phyloP scores from a whole-genome alignment of 2,329 filamentous ascomycete species.

The Ceratocystis colombiana region DNA sequence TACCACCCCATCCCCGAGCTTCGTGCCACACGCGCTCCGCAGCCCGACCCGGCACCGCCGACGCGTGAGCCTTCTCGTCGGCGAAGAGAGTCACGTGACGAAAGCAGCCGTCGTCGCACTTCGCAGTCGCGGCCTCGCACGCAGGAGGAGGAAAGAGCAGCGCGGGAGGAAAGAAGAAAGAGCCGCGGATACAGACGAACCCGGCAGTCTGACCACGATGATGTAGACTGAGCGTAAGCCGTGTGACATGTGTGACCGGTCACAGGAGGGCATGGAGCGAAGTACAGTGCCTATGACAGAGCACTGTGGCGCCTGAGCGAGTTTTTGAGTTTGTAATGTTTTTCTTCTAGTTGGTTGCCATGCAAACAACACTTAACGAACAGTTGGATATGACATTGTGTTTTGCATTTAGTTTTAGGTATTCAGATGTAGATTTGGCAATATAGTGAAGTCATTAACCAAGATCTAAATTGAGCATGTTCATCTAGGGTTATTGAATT shows the following conservation, averaged over 20 bases:
- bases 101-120: slow-evolving; percentile 10
- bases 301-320: no score
- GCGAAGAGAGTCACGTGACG: slow-evolving; percentile 19
- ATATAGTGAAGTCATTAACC: no score
- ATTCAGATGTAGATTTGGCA: no score
- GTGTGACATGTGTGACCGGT: no score
- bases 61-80: slow-evolving; percentile 17
- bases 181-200: slow-evolving; percentile 25
- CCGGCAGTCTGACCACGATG: slow-evolving; percentile 18
- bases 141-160: slow-evolving; percentile 33
- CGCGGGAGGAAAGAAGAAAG: slow-evolving; percentile 32
- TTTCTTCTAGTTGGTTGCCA: no score
- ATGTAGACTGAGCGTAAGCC: slow-evolving; percentile 13
- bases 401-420: no score
- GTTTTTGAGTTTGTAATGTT: no score
- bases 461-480: no score
- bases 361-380: no score
- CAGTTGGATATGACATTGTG: no score
- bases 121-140: slow-evolving; percentile 22
- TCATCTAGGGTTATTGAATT: background rate
- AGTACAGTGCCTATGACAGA: no score
- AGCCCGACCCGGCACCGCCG: slow-evolving; percentile 20
- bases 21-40: slow-evolving; percentile 28
- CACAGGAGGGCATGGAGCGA: no score
- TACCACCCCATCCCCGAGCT: slow-evolving; percentile 47